A percentile compares a stretch with the other conserved stretches of the same genome.
phyloP scores from a whole-genome alignment of 2,329 filamentous ascomycete genomes.

The Penicillium sp. region DNA sequence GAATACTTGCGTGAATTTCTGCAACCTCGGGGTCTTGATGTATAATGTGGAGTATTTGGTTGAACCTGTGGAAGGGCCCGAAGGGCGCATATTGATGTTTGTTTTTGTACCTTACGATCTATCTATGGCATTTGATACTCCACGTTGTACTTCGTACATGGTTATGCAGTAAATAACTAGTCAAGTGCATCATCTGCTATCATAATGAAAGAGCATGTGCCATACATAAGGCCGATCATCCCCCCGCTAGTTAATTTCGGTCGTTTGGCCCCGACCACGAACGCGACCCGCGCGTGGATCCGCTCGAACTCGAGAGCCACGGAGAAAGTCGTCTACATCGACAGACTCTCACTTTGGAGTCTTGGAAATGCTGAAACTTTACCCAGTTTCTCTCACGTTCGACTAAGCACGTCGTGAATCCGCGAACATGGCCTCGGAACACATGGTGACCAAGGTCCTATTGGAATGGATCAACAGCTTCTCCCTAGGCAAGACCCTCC shows the following conservation, averaged over 20 bases:
- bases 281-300: slow-evolving; percentile 25
- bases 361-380: slow-evolving; percentile 17
- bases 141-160: no score
- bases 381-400: background rate
- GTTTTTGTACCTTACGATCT: background rate
- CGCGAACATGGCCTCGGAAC: slow-evolving; percentile 44
- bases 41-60: slow-evolving; percentile 4
- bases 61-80: background rate
- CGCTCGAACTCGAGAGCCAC: slow-evolving; percentile 10
- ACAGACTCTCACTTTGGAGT: slow-evolving; percentile 1
- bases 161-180: no score
- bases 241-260: slow-evolving; percentile 19
- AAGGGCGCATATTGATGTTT: background rate
- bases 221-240: slow-evolving; percentile 12
- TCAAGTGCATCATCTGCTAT: background rate
- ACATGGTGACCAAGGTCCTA: slow-evolving; percentile 44
- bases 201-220: background rate
- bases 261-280: slow-evolving; percentile 5
- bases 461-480: slow-evolving; percentile 50
- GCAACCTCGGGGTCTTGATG: background rate
- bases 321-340: background rate
- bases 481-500: slow-evolving; percentile 42
- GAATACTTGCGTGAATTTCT: background rate
- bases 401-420: slow-evolving; percentile 15
- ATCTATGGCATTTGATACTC: background rate